Conservation (phyloP, 805 yeast genomes). For the Ogataea ramenticola region DNA sequence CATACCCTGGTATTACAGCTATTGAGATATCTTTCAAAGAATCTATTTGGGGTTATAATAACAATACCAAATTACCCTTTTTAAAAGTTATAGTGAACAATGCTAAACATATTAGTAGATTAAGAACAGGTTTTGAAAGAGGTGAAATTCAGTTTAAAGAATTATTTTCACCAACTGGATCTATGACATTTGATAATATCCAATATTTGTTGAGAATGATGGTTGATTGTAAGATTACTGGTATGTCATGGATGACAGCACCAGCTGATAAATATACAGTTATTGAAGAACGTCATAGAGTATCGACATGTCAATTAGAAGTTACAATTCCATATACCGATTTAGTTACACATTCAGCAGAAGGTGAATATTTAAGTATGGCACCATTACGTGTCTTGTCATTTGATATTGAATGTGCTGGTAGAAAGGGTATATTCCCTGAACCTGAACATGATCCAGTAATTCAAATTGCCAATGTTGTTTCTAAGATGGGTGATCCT, state of each 20-base stretch:
- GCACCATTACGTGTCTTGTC: conserved; percentile 93
- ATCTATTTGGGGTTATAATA: conserved; percentile 90
- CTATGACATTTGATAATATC: conserved; percentile 82
- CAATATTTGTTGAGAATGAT: conserved; percentile 79
- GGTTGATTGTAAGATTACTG: conserved; percentile 87
- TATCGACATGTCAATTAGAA: conserved; percentile 84
- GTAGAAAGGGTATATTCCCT: conserved; percentile 94
- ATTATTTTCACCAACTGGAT: conserved; percentile 51
- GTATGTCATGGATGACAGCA: conserved; percentile 95
- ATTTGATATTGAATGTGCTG: conserved; percentile 98
- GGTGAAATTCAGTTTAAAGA: conserved; percentile 66
- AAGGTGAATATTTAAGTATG: conserved; percentile 87
- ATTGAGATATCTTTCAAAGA: conserved; percentile 68
- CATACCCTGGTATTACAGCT: conserved; percentile 52
- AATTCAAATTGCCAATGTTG: conserved; percentile 95
- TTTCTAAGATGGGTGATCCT: conserved; percentile 72
- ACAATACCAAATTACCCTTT: conserved; percentile 71
- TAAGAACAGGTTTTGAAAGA: conserved; percentile 77
- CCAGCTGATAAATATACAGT: conserved; percentile 65
- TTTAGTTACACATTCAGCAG: conserved; percentile 74
- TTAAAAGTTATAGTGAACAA: conserved; percentile 64
- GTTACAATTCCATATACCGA: conserved; percentile 61
- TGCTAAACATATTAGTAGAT: conserved; percentile 56
- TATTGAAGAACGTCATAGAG: conserved; percentile 28
- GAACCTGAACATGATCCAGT: conserved; percentile 92